Conservation (phyloP, 768 basidiomycete species). For the Tephrocybe sp. region DNA sequence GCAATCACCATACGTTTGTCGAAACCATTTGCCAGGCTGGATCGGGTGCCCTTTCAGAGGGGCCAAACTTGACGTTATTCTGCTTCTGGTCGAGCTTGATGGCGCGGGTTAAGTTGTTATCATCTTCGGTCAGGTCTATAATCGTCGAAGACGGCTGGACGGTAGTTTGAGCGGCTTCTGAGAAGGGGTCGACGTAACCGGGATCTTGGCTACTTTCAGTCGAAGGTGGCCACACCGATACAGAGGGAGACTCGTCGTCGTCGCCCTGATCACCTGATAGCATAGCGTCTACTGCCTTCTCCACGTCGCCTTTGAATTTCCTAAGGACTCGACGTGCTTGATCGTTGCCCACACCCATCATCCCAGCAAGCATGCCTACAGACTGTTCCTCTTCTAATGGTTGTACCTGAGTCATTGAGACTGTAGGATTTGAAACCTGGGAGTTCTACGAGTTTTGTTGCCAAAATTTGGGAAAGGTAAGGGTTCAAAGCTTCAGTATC, state of each 20-base stretch:
- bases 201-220: conserved; percentile 20
- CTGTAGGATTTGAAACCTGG: not conserved
- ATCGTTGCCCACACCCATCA: conserved; percentile 35
- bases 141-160: conserved; percentile 26
- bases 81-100: conserved; percentile 51
- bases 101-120: conserved; percentile 49
- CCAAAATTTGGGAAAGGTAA: no score
- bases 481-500: not conserved
- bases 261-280: conserved; percentile 49
- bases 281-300: conserved; percentile 54
- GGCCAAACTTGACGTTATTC: conserved; percentile 45
- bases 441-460: not conserved
- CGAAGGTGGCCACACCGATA: conserved; percentile 16
- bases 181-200: conserved; percentile 15
- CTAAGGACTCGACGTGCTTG: conserved; percentile 54
- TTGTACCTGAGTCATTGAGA: conserved; percentile 22
- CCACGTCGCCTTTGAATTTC: conserved; percentile 57
- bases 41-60: conserved; percentile 59
- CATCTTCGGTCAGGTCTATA: conserved; percentile 64
- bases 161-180: conserved; percentile 1
- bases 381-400: conserved; percentile 25
- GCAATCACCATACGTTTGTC: conserved; percentile 48
- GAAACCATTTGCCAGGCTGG: conserved; percentile 70
- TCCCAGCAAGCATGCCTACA: conserved; percentile 28
- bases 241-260: conserved; percentile 12